Evolutionary conservation across 768 basidiomycete species (phyloP).

Genomic region (Leccinum pellstonianum): DNA sequence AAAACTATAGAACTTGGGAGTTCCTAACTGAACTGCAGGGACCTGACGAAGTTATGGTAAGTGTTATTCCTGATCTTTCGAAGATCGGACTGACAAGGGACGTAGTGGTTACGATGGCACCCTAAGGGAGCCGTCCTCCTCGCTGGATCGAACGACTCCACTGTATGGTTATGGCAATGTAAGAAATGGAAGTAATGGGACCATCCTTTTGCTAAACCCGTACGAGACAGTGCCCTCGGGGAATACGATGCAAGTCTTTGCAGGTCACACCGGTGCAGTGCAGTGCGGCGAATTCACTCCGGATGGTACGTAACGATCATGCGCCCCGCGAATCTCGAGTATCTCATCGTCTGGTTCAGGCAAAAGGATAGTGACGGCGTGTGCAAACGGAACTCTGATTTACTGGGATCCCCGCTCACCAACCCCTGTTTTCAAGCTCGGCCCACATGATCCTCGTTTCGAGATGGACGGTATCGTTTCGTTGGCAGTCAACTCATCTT

Average conservation of each 20-base stretch:
- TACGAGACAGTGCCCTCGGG: slow-evolving; percentile 79
- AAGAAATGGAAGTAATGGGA: slow-evolving; percentile 27
- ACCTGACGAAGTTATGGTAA: slow-evolving; percentile 92
- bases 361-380: slow-evolving; percentile 86
- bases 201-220: slow-evolving; percentile 1
- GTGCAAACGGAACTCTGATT: slow-evolving; percentile 76
- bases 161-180: slow-evolving; percentile 98
- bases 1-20: slow-evolving; percentile 82
- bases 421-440: slow-evolving; percentile 79
- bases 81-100: slow-evolving; percentile 7
- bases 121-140: slow-evolving; percentile 87
- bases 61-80: slow-evolving; percentile 26
- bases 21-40: slow-evolving; percentile 92
- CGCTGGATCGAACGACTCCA: slow-evolving; percentile 90
- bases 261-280: slow-evolving; percentile 82
- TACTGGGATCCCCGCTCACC: slow-evolving; percentile 89
- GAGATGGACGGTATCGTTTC: slow-evolving; percentile 83
- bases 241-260: slow-evolving; percentile 93
- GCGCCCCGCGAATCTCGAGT: background rate
- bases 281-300: slow-evolving; percentile 91
- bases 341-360: slow-evolving; percentile 41
- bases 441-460: slow-evolving; percentile 68
- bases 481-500: slow-evolving; percentile 79
- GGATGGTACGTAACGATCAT: slow-evolving; percentile 53
- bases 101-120: slow-evolving; percentile 93